Base-by-base conservation (phyloP, 495 filamentous ascomycete species). In the Penicillium daleae region DNA sequence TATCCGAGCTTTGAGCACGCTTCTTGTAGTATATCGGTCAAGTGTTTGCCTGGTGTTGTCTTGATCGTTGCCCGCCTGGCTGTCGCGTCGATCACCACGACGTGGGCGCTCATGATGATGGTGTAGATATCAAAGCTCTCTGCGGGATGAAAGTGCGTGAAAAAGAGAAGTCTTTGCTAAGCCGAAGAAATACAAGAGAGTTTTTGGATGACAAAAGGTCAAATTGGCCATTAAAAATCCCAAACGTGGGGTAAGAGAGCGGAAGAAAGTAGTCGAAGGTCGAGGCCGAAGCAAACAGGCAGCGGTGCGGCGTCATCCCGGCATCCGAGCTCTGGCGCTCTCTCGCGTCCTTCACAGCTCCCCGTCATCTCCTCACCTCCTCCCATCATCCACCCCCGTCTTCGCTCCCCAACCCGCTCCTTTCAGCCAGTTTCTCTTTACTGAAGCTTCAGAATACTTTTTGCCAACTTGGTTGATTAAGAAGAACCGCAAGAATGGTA, bases 21-120 rank as follows among this genome's bases (percentile, higher is more conserved):
- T 73, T 98, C 91, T 57, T 90, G 82, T 26, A 96, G 77, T 2
- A 99, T 81, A 73, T 97, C 93, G 29, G 88, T 88, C 57, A 99
- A 76, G 60, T 89, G 86, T 62, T 86, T 96, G 29, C 82, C 83
- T 6, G 96, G 92, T 0, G 83, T 88, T 33, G 93, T 92, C 74
- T 95, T 96, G 72, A 99, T 79, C n/a, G 83, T 89, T 37, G 84
- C 83, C 66, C 89, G 83, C 62, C 87, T 85, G 62, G 90, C 85
- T 61, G 89, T 86, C 37, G 88, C 83, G 71, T 94, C 90, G 49
- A 97, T 84, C 39, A 99, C 91, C 63, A 94, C 88, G 60, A 99
- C 90, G 73, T 95, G 90, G 35, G 94, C 89, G 61, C 91, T 88
- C 92, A 97, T 97, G 65, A 62, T 68, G 12, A 48, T 52, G 37